Percentiles rank a stretch among this genome's conserved stretches.
Conservation (phyloP, 176 grass and related monocot species). For the Avena insularis region DNA sequence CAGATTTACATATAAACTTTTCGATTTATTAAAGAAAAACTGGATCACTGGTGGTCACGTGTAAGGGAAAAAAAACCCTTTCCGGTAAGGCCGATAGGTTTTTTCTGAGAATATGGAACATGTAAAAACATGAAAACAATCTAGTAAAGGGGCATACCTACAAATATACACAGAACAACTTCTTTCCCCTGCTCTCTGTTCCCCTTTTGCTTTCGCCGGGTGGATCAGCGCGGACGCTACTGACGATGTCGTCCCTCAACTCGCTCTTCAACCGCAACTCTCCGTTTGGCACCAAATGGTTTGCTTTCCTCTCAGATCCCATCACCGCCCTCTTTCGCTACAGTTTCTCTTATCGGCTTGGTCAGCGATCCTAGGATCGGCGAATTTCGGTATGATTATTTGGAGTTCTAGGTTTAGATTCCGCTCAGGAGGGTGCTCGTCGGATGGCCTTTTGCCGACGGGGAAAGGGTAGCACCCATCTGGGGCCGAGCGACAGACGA, state of each 20-base stretch:
- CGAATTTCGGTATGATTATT: conserved; percentile 26
- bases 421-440: background rate
- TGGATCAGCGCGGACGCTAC: conserved; percentile 35
- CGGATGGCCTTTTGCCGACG: background rate
- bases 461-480: background rate
- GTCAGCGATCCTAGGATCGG: conserved; percentile 24
- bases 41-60: too few relatives aligned
- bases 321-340: background rate
- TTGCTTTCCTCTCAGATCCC: conserved; percentile 23
- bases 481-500: background rate
- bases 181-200: background rate
- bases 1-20: too few relatives aligned
- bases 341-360: conserved; percentile 7
- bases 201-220: conserved; percentile 19
- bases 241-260: conserved; percentile 52
- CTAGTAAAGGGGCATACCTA: background rate
- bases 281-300: conserved; percentile 70
- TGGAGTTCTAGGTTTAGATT: conserved; percentile 41
- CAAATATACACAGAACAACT: conserved; percentile 18
- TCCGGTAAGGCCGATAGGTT: too few relatives aligned
- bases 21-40: too few relatives aligned
- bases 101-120: background rate
- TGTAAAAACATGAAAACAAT: background rate
- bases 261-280: conserved; percentile 69
- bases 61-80: too few relatives aligned